phyloP scores from a whole-genome alignment of 2,329 filamentous ascomycete species.

The Diplodia corticola region DNA sequence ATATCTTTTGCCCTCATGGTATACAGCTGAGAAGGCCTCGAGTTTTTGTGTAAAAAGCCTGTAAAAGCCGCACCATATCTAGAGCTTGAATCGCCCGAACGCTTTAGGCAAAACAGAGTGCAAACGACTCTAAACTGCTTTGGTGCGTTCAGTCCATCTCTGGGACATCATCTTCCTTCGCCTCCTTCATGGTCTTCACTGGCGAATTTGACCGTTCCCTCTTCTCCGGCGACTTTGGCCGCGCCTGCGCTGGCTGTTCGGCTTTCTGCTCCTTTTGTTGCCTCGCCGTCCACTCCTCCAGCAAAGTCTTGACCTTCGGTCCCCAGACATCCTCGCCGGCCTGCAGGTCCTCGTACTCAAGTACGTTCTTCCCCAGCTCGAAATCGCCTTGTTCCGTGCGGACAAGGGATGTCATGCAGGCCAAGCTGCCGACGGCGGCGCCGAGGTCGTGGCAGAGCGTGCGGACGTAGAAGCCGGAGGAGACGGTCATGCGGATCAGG shows the following conservation, averaged over 20 bases:
- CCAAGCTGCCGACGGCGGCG: constrained; percentile 75
- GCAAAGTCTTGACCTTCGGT: constrained; percentile 64
- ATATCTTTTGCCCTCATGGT: background rate
- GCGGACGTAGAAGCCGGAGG: constrained; percentile 94
- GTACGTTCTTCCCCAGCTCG: constrained; percentile 68
- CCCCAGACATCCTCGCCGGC: constrained; percentile 81
- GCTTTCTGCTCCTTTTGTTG: constrained; percentile 32
- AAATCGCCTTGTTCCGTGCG: constrained; percentile 83
- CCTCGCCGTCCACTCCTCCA: constrained; percentile 54
- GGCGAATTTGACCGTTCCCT: background rate
- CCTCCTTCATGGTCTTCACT: background rate
- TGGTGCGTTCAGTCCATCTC: background rate
- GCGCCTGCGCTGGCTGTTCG: constrained; percentile 19
- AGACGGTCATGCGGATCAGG: constrained; percentile 85
- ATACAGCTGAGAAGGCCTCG: background rate
- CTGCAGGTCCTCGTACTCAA: constrained; percentile 75
- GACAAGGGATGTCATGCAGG: constrained; percentile 80
- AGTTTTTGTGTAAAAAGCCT: background rate
- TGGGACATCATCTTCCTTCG: background rate
- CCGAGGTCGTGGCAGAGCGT: constrained; percentile 92
- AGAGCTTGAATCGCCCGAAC: background rate
- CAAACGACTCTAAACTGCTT: background rate
- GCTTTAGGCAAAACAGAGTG: background rate
- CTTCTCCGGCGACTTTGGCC: background rate
- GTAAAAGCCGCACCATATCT: background rate